Base-by-base conservation (phyloP, 495 filamentous ascomycete genomes). In the Penicillium odoratum region DNA sequence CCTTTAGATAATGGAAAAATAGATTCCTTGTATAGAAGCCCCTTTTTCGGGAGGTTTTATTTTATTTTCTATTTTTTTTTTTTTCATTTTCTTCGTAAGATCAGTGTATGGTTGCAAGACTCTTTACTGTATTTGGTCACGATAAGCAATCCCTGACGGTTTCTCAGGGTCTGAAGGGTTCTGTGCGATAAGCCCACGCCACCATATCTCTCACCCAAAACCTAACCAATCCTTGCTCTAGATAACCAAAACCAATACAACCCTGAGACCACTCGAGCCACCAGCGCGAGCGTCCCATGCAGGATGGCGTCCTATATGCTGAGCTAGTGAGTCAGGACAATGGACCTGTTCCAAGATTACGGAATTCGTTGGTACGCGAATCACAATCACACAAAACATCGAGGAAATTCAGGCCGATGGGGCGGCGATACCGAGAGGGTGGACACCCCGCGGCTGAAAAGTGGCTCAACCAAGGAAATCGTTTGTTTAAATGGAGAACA, bases 1-100 rank as follows among this genome's bases (percentile, higher is more conserved):
- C 64, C 30, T 53, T 51, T 51, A 52, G 43, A 58, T 28, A 25
- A 29, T n/a, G n/a, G 38, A n/a, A n/a, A 15, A 3, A 13, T 40
- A 6, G 5, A 16, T 40, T 16, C 13, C 38, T 3, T 40, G 15
- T 40, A 16, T 40, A 15, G 1, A 11, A 38, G 8, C 38, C 11
- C 38, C 38, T 40, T 40, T 40, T 40, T 38, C 8, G 15, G 21
- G 21, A 2, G 21, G 21, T 21, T 21, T 21, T 21, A n/a, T n/a
- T n/a, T n/a, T n/a, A n/a, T 21, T 21, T 21, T 2, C 21, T 1
- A 21, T 21, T 21, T 21, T 21, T 21, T 1, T 21, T 1, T 21
- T 21, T 21, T 21, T 2, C 2, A 21, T 21, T 21, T 21, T 2
- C 2, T 1, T 21, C 15, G 15, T 40, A 40, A 5, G 5, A 40